phyloP scores from a whole-genome alignment of 1,139 yeast species.

The Diutina rugosa region DNA sequence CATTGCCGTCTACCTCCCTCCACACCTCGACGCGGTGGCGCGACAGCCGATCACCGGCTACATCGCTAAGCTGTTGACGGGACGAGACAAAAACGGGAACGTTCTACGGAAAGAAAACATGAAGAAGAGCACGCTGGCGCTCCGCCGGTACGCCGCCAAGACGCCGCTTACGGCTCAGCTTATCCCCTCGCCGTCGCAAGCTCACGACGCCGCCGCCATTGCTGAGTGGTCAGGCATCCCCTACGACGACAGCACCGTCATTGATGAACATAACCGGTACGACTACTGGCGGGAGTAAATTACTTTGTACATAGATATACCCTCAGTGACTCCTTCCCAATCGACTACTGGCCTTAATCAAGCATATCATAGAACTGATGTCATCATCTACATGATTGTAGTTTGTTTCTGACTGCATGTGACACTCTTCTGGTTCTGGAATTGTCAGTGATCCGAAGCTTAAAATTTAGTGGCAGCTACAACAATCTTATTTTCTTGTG shows the following conservation, averaged over 20 bases:
- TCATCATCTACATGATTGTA: too few species aligned
- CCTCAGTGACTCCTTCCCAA: neutral
- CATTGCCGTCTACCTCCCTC: slow-evolving; percentile 20
- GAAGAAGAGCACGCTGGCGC: neutral
- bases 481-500: too few species aligned
- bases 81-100: slow-evolving; percentile 26
- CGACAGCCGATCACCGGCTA: slow-evolving; percentile 26
- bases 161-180: neutral
- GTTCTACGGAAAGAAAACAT: neutral
- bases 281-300: neutral
- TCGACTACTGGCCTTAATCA: neutral
- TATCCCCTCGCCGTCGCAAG: neutral
- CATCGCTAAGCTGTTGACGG: slow-evolving; percentile 20
- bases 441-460: too few species aligned
- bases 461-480: too few species aligned
- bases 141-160: neutral
- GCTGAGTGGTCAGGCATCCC: neutral
- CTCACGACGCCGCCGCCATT: neutral
- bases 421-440: too few species aligned
- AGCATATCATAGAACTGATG: neutral
- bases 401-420: too few species aligned
- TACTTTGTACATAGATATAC: neutral
- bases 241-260: neutral
- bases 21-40: slow-evolving; percentile 16
- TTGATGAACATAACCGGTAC: neutral